Percentiles rank a stretch among this genome's conserved stretches.
These are phyloP conservation scores for Mucor circinelloides DNA, from an alignment of 371 early-diverging fungal species.

Conservation along the genomic window DNA sequence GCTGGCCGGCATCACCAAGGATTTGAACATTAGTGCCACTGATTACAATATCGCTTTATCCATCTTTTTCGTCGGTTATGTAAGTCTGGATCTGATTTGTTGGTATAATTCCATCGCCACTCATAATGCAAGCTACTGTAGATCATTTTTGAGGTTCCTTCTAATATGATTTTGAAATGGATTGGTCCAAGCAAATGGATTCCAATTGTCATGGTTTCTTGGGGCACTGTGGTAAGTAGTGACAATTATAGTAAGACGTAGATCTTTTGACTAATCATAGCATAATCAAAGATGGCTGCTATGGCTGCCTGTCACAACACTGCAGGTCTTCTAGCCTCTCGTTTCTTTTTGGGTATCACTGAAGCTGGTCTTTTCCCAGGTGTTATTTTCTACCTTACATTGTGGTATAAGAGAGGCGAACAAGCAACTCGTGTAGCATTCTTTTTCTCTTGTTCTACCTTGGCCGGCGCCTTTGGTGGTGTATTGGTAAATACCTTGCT, in stretches of 20 bases:
- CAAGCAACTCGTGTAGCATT: conserved; percentile 71
- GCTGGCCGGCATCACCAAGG: conserved; percentile 50
- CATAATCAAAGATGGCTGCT: conserved; percentile 30
- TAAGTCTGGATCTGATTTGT: conserved; percentile 18
- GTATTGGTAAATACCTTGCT: conserved; percentile 36
- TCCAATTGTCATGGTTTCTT: conserved; percentile 58
- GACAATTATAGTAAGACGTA: background rate
- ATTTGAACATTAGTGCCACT: conserved; percentile 42
- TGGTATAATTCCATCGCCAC: background rate
- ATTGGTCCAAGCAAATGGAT: conserved; percentile 74
- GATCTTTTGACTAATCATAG: no score
- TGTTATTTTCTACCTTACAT: conserved; percentile 51
- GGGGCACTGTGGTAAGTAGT: conserved; percentile 44
- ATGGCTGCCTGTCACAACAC: conserved; percentile 51
- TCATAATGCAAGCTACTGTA: conserved; percentile 6
- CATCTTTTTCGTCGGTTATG: conserved; percentile 68
- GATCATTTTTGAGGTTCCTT: conserved; percentile 71
- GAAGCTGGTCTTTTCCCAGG: conserved; percentile 70
- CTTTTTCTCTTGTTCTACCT: conserved; percentile 65
- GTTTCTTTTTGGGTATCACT: conserved; percentile 74
- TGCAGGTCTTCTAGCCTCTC: conserved; percentile 54
- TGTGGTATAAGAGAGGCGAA: conserved; percentile 64
- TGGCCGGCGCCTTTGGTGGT: conserved; percentile 74
- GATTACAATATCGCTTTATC: conserved; percentile 64
- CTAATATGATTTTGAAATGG: conserved; percentile 69